Conservation (phyloP, 2,329 filamentous ascomycete genomes). For the Aspergillus sp. region DNA sequence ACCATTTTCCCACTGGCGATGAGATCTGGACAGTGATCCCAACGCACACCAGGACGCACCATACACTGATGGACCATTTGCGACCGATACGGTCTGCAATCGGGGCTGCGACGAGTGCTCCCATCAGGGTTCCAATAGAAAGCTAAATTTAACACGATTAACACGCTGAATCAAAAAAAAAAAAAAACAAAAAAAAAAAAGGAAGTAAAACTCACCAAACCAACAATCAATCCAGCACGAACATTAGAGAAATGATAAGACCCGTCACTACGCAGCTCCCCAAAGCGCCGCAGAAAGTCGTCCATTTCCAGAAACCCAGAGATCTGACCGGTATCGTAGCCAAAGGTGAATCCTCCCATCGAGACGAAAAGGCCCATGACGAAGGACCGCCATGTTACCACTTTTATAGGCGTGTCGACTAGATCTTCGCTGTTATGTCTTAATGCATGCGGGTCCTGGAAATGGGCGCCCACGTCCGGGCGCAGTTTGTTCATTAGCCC, state of each 20-base stretch:
- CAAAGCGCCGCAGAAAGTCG: conserved; percentile 41
- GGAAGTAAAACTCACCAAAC: conserved; percentile 28
- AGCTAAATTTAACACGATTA: conserved; percentile 26
- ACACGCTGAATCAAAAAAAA: neutral
- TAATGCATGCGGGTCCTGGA: neutral
- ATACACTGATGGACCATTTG: conserved; percentile 42
- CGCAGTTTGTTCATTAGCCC: neutral
- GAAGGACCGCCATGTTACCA: conserved; percentile 34
- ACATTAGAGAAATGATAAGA: conserved; percentile 41
- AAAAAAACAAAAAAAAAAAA: no score
- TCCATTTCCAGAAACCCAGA: conserved; percentile 45
- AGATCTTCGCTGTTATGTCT: neutral
- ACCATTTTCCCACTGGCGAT: conserved; percentile 37
- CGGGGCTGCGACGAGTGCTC: conserved; percentile 41
- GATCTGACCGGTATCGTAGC: conserved; percentile 47
- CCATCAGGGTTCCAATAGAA: conserved; percentile 45
- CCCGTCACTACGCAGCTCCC: conserved; percentile 29
- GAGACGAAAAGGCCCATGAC: conserved; percentile 43
- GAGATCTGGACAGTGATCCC: conserved; percentile 47
- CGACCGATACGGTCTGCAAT: conserved; percentile 45
- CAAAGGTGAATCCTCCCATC: conserved; percentile 47
- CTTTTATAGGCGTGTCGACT: conserved; percentile 19
- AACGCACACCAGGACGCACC: conserved; percentile 39
- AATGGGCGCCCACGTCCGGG: neutral
- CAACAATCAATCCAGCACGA: conserved; percentile 45